Evolutionary conservation across 495 filamentous ascomycete species (phyloP), one percentile per base, ranked within the genome.

Genomic region (Peziza echinospora): DNA sequence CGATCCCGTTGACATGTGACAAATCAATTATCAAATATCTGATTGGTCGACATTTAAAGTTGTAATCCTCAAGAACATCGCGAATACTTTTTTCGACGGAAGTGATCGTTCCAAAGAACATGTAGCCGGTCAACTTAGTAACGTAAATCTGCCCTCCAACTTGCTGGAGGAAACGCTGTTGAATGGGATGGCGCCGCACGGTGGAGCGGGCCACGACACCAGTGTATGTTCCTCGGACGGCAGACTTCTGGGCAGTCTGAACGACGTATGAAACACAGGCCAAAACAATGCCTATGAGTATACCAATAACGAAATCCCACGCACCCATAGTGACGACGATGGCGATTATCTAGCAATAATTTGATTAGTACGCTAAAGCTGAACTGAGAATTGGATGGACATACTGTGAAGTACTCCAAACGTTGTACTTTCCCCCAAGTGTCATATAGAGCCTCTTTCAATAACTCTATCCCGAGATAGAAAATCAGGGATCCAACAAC

Each of bases 21-120:
- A 97, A 71, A 55, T 96, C 89, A 34, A 97, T 65, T n/a, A 96
- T 76, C 39, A 97, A 64, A 60, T 80, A 96, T 49, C 80, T 76
- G 54, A 94, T 92, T 0, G 85, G 87, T 22, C 73, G 75, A 41
- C 67, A 57, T 26, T 64, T 65, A 61, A 92, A 93, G 1, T 75
- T 71, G 42, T 92, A 76, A 19, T 89, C 83, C 34, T 83, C 73
- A 24, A 96, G 78, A 43, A 94, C 63, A 1, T 67, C 72, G 19
- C 84, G 72, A 56, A 93, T 82, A 45, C 78, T 78, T 46, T 80
- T 79, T 62, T 97, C 89, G 2, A 97, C 85, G 25, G 78, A 79
- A 24, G 93, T 84, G 45, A 97, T 94, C 0, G 86, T 93, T 5
- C 89, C 89, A 53, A 97, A 97, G 65, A 96, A 97, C 6, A 96